phyloP scores from a whole-genome alignment of 257 asterid genomes.

The Nicotiana attenuata region DNA sequence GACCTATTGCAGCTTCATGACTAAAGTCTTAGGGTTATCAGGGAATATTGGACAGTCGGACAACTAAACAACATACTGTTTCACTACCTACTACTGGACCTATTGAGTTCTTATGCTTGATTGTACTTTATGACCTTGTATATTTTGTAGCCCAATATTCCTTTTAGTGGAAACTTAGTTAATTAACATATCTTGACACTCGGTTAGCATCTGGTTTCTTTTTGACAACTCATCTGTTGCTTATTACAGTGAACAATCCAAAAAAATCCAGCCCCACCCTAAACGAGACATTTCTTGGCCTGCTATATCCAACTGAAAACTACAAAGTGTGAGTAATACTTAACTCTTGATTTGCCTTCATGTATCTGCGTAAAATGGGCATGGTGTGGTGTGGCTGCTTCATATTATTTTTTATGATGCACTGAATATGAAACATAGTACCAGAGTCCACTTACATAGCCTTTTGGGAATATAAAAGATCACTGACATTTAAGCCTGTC shows the following conservation, averaged over 20 bases:
- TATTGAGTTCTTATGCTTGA: background rate
- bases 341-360: background rate
- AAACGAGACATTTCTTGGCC: conserved; percentile 94
- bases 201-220: background rate
- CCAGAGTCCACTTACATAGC: background rate
- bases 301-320: conserved; percentile 95
- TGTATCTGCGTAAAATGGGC: background rate
- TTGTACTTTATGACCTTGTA: background rate
- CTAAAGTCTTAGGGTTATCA: background rate
- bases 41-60: background rate
- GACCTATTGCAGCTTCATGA: background rate
- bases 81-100: background rate
- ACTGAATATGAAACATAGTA: background rate
- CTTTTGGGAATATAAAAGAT: background rate
- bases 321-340: conserved; percentile 80
- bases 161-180: background rate
- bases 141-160: background rate
- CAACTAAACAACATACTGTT: background rate
- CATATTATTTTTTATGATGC: no score
- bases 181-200: background rate
- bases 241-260: conserved; percentile 89
- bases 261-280: conserved; percentile 82
- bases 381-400: background rate
- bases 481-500: background rate
- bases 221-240: conserved; percentile 2